Evolutionary conservation across 345 rosid genomes (phyloP).

Genomic region (Citrus australasica): DNA sequence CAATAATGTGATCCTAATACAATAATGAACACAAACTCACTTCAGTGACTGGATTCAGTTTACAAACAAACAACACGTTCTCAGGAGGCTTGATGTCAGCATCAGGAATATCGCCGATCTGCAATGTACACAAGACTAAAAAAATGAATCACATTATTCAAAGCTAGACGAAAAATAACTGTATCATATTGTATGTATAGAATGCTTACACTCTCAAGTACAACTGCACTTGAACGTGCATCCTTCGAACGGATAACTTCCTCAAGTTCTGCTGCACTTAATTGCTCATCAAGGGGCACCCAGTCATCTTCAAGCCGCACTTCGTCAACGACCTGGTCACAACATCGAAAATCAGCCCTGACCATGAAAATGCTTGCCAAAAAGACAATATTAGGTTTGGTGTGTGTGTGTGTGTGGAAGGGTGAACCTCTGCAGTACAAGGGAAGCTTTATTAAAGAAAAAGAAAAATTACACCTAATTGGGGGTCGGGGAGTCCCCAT

Average conservation of each 20-base stretch:
- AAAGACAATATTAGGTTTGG: neutral
- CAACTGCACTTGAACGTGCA: conserved; percentile 94
- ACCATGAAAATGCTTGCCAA: neutral
- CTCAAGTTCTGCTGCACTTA: conserved; percentile 64
- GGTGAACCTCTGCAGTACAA: too few species aligned
- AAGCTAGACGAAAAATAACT: conserved; percentile 2
- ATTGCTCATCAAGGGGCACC: conserved; percentile 92
- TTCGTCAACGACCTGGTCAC: conserved; percentile 57
- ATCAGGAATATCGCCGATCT: conserved; percentile 76
- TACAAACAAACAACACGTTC: conserved; percentile 92
- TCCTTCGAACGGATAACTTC: conserved; percentile 73
- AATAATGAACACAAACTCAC: conserved; percentile 42
- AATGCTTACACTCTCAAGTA: conserved; percentile 84
- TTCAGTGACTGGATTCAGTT: conserved; percentile 96
- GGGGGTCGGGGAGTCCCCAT: too few species aligned
- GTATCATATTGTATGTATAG: conserved; percentile 5
- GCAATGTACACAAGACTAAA: conserved; percentile 16
- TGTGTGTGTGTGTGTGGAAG: too few species aligned
- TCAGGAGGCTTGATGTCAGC: conserved; percentile 95
- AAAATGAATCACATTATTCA: conserved; percentile 1
- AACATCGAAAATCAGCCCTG: neutral
- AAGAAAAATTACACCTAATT: too few species aligned
- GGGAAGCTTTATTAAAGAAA: too few species aligned
- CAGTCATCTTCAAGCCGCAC: conserved; percentile 98
- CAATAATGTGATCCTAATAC: neutral